Percentiles rank a stretch among this genome's conserved stretches.
These are phyloP conservation scores for Citrus hindsii DNA, from an alignment of 345 rosid species.

Conservation along the genomic window DNA sequence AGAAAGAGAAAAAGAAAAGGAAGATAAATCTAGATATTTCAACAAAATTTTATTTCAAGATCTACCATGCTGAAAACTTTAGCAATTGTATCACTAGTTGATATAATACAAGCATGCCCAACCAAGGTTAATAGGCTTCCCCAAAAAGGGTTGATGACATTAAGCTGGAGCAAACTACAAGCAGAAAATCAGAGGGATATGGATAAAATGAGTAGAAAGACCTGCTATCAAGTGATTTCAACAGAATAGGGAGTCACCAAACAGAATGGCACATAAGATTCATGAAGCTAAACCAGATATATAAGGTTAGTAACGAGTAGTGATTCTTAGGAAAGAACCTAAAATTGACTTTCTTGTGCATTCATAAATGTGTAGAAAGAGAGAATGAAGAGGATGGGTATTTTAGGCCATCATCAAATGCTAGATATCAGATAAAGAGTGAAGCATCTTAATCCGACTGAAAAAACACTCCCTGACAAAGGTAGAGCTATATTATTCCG, in stretches of 20 bases:
- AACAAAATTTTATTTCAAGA: neutral
- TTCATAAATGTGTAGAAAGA: neutral
- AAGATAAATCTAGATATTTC: neutral
- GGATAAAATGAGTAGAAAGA: slow-evolving; percentile 4
- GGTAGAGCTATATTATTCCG: neutral
- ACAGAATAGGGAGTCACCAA: neutral
- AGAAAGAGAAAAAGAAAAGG: neutral
- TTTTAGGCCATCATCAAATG: neutral
- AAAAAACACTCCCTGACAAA: neutral
- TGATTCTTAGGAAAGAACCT: neutral
- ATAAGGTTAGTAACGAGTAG: neutral
- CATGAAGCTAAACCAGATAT: neutral
- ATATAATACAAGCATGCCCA: slow-evolving; percentile 8
- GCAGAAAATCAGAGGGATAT: neutral
- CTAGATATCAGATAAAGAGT: neutral
- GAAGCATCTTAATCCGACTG: neutral
- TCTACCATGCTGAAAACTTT: slow-evolving; percentile 5
- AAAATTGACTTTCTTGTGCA: neutral
- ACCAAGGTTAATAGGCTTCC: slow-evolving; percentile 12
- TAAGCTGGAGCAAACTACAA: neutral
- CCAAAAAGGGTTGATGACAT: neutral
- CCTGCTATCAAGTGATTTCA: neutral
- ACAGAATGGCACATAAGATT: neutral
- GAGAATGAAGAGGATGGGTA: neutral
- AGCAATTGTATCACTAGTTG: slow-evolving; percentile 8